Conservation (phyloP, 495 filamentous ascomycete species). For the Annulohypoxylon nitens region DNA sequence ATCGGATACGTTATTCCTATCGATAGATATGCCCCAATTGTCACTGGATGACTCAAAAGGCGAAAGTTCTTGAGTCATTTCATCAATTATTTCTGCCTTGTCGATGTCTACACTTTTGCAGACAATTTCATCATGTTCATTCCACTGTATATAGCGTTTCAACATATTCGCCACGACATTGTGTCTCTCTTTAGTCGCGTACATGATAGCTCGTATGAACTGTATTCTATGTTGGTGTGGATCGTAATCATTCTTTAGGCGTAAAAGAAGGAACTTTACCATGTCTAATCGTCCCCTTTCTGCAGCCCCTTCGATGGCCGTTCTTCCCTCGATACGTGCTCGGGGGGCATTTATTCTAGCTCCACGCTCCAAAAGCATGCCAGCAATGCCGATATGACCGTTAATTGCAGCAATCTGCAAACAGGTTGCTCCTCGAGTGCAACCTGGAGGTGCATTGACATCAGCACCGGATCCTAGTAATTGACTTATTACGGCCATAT, state of each 20-base stretch:
- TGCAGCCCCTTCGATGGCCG: slow-evolving; percentile 5
- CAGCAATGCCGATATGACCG: not conserved
- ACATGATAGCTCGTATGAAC: not conserved
- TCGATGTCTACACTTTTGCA: not conserved
- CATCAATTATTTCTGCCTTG: not conserved
- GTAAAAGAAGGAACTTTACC: not conserved
- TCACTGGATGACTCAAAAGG: not conserved
- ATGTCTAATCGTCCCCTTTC: slow-evolving; percentile 1
- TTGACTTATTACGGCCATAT: not conserved
- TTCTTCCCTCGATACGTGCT: not conserved
- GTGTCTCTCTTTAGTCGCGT: not conserved
- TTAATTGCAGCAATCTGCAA: not conserved
- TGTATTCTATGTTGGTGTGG: not conserved
- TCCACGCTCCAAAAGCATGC: not conserved
- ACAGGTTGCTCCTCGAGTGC: not conserved
- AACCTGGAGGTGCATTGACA: not conserved
- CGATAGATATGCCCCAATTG: not conserved
- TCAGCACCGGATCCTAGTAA: not conserved
- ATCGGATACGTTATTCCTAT: too few species aligned
- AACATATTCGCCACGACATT: not conserved
- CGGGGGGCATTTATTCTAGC: not conserved
- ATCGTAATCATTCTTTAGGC: not conserved
- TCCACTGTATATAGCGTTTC: not conserved
- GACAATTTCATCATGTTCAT: not conserved
- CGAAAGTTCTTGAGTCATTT: not conserved